Evolutionary conservation across 495 filamentous ascomycete species (phyloP).

Genomic region (Cercophora sp.): DNA sequence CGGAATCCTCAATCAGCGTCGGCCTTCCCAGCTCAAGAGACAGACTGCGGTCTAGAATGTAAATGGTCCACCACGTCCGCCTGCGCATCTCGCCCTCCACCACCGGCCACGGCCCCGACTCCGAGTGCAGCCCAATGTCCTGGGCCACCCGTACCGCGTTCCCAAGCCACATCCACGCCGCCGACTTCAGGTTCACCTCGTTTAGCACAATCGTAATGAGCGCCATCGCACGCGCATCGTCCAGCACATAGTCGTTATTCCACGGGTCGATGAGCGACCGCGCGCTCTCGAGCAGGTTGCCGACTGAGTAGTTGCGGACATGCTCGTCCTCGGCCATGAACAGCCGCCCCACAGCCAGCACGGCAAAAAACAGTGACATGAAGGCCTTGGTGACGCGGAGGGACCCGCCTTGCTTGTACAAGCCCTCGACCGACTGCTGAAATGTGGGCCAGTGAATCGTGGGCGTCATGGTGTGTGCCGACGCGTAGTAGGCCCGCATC

Average conservation of each 20-base stretch:
- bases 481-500: conserved; percentile 69
- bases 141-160: conserved; percentile 80
- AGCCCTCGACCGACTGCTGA: conserved; percentile 64
- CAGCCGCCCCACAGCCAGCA: conserved; percentile 81
- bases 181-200: conserved; percentile 83
- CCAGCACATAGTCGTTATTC: conserved; percentile 76
- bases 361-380: conserved; percentile 76
- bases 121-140: conserved; percentile 80
- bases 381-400: conserved; percentile 66
- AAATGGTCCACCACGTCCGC: conserved; percentile 92
- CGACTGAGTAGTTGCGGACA: conserved; percentile 58
- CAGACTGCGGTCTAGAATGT: conserved; percentile 80
- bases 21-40: conserved; percentile 81
- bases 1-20: conserved; percentile 79
- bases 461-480: conserved; percentile 74
- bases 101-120: conserved; percentile 66
- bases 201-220: conserved; percentile 77
- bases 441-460: conserved; percentile 90
- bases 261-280: conserved; percentile 71
- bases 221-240: conserved; percentile 69
- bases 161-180: conserved; percentile 87
- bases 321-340: conserved; percentile 57
- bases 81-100: conserved; percentile 86
- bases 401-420: conserved; percentile 67
- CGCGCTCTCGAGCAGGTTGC: conserved; percentile 67